These are phyloP conservation scores for Plasmodium malariae DNA, from an alignment of 169 alveolate genomes.

Conservation along the genomic window DNA sequence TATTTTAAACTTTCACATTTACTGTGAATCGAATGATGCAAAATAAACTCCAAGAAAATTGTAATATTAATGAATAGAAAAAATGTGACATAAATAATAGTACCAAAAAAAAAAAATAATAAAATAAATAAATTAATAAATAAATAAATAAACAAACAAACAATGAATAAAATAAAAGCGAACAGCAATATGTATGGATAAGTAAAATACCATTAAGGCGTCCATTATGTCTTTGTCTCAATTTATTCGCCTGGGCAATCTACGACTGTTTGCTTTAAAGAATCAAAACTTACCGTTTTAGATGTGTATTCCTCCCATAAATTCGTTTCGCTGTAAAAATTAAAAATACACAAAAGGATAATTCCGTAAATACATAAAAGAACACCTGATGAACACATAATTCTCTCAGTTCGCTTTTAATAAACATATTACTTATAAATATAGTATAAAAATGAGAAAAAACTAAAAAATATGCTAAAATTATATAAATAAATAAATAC, in stretches of 20 bases:
- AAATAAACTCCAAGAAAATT: too few relatives aligned
- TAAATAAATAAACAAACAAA: too few relatives aligned
- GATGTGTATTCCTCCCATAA: slow-evolving; percentile 70
- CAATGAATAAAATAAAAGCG: too few relatives aligned
- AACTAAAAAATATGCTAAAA: too few relatives aligned
- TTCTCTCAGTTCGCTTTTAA: neutral
- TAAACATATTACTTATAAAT: neutral
- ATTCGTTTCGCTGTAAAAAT: slow-evolving; percentile 46
- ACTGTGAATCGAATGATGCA: too few relatives aligned
- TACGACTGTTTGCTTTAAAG: slow-evolving; percentile 31
- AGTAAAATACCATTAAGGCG: neutral
- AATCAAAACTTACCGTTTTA: slow-evolving; percentile 24
- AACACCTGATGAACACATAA: too few relatives aligned
- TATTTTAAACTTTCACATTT: too few relatives aligned
- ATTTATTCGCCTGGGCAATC: slow-evolving; percentile 67
- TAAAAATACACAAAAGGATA: neutral
- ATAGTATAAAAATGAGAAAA: neutral
- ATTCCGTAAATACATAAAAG: neutral
- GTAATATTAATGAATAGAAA: too few relatives aligned
- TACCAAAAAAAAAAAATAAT: neutral
- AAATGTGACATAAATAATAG: too few relatives aligned
- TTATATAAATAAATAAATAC: too few relatives aligned
- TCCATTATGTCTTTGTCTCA: too few relatives aligned
- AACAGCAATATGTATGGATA: neutral
- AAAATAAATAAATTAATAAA: neutral